Evolutionary conservation across 2,329 filamentous ascomycete species (phyloP), one percentile per base, ranked within the genome.

Genomic region (Diplodia scrobiculata): DNA sequence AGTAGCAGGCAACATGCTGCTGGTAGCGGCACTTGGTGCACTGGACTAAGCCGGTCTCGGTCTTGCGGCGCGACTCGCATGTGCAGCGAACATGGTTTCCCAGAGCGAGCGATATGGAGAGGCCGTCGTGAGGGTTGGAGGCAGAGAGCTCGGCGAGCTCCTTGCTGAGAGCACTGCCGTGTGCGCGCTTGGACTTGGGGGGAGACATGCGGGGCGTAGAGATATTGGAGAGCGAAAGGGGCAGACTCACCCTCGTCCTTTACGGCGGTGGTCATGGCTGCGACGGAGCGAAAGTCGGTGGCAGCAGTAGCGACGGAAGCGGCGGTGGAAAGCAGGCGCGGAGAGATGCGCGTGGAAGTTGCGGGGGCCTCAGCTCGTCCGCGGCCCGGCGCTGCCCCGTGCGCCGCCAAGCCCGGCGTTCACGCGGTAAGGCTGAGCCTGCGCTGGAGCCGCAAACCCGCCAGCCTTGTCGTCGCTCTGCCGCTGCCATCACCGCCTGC

Each of bases 211-310:
- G 38, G 55, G 25, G 58, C 41, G 48, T 51, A 50, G 55, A 55
- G 53, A 63, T 48, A 32, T 50, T 27, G 59, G 45, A 34, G 58
- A 67, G 58, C 27, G 21, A 58, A 47, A 55, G 55, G 53, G 53
- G 62, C 41, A 62, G 25, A 74, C 75, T 73, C 70, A 78, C 76
- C 71, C 66, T 79, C 76, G 48, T 79, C 77, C 64, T 71, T 73
- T 19, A 71, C 68, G 69, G 70, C 65, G 69, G 72, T 74, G 63
- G 73, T 73, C 76, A 78, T 79, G 69, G 51, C 53, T 54, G 58
- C 41, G 58, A 62, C 58, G 58, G 58, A 62, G 58, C 58, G 58
- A 62, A 62, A 62, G 58, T 62, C 58, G 58, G 58, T 50, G 58
- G 58, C 58, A 62, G 58, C 58, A 62, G 29, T 36, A 27, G 58